These are phyloP conservation scores for Venturia asperata DNA, from an alignment of 2,329 filamentous ascomycete genomes.

Conservation along the genomic window DNA sequence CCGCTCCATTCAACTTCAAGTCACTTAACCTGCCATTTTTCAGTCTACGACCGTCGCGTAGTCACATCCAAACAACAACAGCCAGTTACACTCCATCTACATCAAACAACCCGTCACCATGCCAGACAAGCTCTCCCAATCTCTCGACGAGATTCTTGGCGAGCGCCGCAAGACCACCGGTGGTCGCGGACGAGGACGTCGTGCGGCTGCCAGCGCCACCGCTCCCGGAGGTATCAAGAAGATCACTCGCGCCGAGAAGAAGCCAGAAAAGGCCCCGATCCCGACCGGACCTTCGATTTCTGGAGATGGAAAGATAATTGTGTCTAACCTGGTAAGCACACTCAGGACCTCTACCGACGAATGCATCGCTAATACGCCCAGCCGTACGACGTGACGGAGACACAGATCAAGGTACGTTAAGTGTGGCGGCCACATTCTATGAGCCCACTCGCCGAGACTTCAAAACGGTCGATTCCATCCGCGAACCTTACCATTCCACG, in stretches of 20 bases:
- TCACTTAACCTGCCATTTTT: slow-evolving; percentile 22
- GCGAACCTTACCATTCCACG: background rate
- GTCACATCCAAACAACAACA: slow-evolving; percentile 25
- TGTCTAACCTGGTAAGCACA: slow-evolving; percentile 87
- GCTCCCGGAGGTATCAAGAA: slow-evolving; percentile 82
- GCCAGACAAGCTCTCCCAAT: slow-evolving; percentile 77
- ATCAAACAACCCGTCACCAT: slow-evolving; percentile 17
- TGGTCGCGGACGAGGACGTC: slow-evolving; percentile 40
- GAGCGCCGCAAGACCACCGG: slow-evolving; percentile 54
- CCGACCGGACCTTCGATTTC: slow-evolving; percentile 58
- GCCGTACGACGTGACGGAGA: slow-evolving; percentile 94
- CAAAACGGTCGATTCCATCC: slow-evolving; percentile 17
- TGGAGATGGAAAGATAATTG: slow-evolving; percentile 91
- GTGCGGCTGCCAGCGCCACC: slow-evolving; percentile 44
- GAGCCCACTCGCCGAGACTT: slow-evolving; percentile 12
- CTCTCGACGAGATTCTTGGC: slow-evolving; percentile 94
- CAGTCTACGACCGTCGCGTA: slow-evolving; percentile 21
- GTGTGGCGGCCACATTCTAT: slow-evolving; percentile 15
- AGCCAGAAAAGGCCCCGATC: slow-evolving; percentile 36
- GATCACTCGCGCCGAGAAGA: slow-evolving; percentile 53
- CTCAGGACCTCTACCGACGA: slow-evolving; percentile 21
- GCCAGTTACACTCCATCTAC: background rate
- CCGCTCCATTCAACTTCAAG: background rate
- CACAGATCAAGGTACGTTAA: slow-evolving; percentile 99
- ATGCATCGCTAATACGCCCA: slow-evolving; percentile 47